Conservation (phyloP, 2,329 filamentous ascomycete genomes). For the Colletotrichum endophyticum region DNA sequence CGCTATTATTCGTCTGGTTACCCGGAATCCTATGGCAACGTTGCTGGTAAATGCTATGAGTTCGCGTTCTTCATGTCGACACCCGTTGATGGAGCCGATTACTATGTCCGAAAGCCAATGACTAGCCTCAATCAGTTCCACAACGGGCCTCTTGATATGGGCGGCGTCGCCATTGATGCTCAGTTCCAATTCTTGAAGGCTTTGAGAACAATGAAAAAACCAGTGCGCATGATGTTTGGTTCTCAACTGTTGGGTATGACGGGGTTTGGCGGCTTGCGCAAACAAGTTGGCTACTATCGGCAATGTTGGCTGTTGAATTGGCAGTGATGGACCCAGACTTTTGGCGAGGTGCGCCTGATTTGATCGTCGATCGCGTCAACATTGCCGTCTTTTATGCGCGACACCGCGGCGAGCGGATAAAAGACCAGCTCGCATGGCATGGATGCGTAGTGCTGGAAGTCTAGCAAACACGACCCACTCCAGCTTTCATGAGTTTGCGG, state of each 20-base stretch:
- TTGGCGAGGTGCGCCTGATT: background rate
- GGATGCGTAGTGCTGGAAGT: background rate
- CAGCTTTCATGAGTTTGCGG: background rate
- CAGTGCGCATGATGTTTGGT: background rate
- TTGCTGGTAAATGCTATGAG: background rate
- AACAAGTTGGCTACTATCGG: background rate
- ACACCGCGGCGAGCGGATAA: background rate
- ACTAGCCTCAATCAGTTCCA: background rate
- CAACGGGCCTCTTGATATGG: rapidly evolving
- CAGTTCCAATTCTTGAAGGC: rapidly evolving
- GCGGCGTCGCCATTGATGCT: background rate
- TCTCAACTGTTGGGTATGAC: background rate
- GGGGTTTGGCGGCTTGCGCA: background rate
- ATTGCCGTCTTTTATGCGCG: background rate
- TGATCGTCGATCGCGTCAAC: rapidly evolving
- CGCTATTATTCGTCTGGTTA: background rate
- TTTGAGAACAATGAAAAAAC: background rate
- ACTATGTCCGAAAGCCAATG: background rate
- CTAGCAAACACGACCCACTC: background rate
- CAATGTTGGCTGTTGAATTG: background rate
- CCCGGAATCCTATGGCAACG: background rate
- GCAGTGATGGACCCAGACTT: background rate
- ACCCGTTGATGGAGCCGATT: background rate
- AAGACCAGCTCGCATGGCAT: background rate
- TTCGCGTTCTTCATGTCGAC: background rate